phyloP scores from a whole-genome alignment of 495 filamentous ascomycete genomes.

The Aspergillus nanangensis region DNA sequence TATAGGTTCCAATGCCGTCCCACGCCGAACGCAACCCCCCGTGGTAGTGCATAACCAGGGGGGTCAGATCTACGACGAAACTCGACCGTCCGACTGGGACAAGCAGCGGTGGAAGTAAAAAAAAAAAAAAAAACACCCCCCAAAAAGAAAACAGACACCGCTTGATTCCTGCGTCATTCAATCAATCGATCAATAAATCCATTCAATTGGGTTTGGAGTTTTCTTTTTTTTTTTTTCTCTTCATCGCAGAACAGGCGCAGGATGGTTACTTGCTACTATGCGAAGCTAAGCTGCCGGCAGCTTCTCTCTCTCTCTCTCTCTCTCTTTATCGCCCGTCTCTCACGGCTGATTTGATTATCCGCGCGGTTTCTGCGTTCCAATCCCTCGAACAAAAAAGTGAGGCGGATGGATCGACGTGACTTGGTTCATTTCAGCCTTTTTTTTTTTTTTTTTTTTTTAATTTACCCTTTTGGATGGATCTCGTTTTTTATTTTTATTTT shows the following conservation, averaged over 20 bases:
- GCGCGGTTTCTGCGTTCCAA: conserved; percentile 24
- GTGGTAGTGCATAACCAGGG: conserved; percentile 43
- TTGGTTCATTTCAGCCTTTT: conserved; percentile 1
- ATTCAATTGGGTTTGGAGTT: too few species aligned
- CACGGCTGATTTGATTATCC: conserved; percentile 15
- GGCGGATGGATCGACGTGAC: conserved; percentile 16
- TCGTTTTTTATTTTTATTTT: not conserved
- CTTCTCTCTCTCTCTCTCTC: conserved; percentile 1
- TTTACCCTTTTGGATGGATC: not conserved
- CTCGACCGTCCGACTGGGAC: conserved; percentile 44
- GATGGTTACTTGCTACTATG: too few species aligned
- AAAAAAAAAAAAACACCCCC: too few species aligned
- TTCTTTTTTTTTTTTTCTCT: too few species aligned
- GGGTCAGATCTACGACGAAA: conserved; percentile 45
- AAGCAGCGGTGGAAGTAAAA: conserved; percentile 48
- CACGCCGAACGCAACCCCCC: conserved; percentile 30
- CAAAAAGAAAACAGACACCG: too few species aligned
- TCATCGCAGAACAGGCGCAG: too few species aligned
- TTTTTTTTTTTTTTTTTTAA: not conserved
- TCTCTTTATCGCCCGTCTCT: conserved; percentile 5
- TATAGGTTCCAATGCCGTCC: conserved; percentile 22
- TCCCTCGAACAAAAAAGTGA: too few species aligned
- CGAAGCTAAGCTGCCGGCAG: conserved; percentile 8
- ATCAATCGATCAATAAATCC: too few species aligned
- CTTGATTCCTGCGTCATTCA: too few species aligned